These are phyloP conservation scores for Vinca major DNA, from an alignment of 305 asterid genomes.

Conservation along the genomic window DNA sequence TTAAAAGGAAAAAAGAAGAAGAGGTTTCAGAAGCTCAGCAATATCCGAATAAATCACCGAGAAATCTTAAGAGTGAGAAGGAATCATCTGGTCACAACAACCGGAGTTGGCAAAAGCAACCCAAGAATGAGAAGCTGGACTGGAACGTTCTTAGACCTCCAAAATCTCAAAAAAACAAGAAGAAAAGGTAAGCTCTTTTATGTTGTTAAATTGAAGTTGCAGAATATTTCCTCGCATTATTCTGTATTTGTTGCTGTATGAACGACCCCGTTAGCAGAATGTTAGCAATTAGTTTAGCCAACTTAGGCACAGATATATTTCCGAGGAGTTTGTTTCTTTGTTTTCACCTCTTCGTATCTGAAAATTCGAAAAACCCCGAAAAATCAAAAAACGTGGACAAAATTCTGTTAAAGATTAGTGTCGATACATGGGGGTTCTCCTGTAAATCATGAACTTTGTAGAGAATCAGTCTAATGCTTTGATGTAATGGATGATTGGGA, in stretches of 20 bases:
- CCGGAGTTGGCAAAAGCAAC: slow-evolving; percentile 32
- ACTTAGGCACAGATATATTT: neutral
- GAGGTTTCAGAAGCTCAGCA: slow-evolving; percentile 21
- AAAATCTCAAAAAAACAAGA: slow-evolving; percentile 36
- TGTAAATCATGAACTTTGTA: neutral
- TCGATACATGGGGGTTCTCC: neutral
- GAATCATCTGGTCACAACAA: slow-evolving; percentile 30
- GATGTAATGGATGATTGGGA: neutral
- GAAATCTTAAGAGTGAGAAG: slow-evolving; percentile 21
- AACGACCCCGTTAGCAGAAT: neutral
- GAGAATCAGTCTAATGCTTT: neutral
- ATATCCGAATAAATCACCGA: slow-evolving; percentile 33
- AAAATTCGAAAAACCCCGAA: too few species aligned
- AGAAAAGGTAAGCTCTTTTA: slow-evolving; percentile 21
- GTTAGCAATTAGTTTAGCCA: neutral
- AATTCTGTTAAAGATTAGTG: neutral
- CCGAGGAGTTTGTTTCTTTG: neutral
- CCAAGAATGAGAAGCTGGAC: slow-evolving; percentile 55
- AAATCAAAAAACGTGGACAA: too few species aligned
- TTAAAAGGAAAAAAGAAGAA: slow-evolving; percentile 49
- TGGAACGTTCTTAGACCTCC: slow-evolving; percentile 77
- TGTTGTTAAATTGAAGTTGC: neutral
- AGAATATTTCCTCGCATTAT: neutral
- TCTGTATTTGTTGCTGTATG: neutral
- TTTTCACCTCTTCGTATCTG: neutral